Conservation (phyloP, 108 stramenopile species). For the Nitzschia sp. region DNA sequence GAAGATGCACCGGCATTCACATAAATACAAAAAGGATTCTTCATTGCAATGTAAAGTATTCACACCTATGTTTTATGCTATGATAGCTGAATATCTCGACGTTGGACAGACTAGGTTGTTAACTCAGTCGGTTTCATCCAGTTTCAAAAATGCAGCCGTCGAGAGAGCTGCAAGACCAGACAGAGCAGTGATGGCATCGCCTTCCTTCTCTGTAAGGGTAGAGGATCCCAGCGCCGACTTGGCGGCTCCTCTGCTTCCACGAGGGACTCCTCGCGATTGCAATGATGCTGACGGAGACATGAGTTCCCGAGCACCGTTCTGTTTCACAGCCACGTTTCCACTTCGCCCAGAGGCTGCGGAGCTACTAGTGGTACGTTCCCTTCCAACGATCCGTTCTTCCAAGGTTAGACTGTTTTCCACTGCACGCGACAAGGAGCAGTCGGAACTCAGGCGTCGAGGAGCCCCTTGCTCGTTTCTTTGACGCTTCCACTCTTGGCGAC, state of each 20-base stretch:
- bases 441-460: slow-evolving; percentile 7
- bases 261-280: slow-evolving; percentile 23
- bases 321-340: background rate
- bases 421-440: slow-evolving; percentile 21
- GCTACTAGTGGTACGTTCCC: slow-evolving; percentile 16
- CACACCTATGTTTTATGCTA: too few relatives aligned
- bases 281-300: slow-evolving; percentile 28
- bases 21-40: background rate
- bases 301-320: background rate
- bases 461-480: slow-evolving; percentile 21
- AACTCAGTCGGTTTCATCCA: slow-evolving; percentile 23
- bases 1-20: background rate
- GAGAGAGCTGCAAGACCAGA: slow-evolving; percentile 44
- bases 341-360: background rate
- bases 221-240: background rate
- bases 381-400: slow-evolving; percentile 34
- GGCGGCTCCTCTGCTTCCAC: background rate
- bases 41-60: too few relatives aligned
- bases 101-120: too few relatives aligned
- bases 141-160: slow-evolving; percentile 42
- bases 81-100: too few relatives aligned
- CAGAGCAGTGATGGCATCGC: slow-evolving; percentile 9
- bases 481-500: slow-evolving; percentile 36
- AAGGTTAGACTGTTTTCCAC: slow-evolving; percentile 24
- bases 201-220: slow-evolving; percentile 15